Conservation (phyloP, 2,329 filamentous ascomycete genomes). For the Fusarium gaditjirri region DNA sequence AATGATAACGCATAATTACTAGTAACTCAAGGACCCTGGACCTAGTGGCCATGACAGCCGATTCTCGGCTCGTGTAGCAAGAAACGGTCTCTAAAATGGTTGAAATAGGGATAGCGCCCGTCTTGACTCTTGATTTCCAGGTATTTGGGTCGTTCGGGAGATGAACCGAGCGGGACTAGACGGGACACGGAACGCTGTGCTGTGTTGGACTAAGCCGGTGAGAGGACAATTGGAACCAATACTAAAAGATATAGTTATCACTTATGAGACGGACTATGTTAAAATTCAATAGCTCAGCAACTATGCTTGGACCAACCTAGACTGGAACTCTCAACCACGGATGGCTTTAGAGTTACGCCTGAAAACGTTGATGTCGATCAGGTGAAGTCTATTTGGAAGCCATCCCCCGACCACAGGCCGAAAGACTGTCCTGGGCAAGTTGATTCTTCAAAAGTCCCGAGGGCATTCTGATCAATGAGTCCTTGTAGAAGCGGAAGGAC, state of each 20-base stretch:
- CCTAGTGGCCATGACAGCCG: neutral
- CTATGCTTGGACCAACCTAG: neutral
- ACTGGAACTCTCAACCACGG: neutral
- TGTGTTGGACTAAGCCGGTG: neutral
- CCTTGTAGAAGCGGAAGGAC: neutral
- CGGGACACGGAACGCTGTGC: neutral
- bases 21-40: neutral
- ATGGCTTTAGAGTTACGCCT: neutral
- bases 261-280: neutral
- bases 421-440: rapidly evolving
- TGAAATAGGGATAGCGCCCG: neutral
- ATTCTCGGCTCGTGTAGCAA: neutral
- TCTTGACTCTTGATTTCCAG: neutral
- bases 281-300: neutral
- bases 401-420: neutral
- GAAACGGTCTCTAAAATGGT: neutral
- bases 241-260: neutral
- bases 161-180: neutral
- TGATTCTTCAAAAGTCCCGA: rapidly evolving
- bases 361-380: neutral
- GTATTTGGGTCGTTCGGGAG: neutral
- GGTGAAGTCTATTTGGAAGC: neutral
- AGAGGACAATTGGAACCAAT: neutral
- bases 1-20: neutral
- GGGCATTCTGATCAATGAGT: rapidly evolving